phyloP scores from a whole-genome alignment of 208 protist genomes.

The Wallacemonas sp. region DNA sequence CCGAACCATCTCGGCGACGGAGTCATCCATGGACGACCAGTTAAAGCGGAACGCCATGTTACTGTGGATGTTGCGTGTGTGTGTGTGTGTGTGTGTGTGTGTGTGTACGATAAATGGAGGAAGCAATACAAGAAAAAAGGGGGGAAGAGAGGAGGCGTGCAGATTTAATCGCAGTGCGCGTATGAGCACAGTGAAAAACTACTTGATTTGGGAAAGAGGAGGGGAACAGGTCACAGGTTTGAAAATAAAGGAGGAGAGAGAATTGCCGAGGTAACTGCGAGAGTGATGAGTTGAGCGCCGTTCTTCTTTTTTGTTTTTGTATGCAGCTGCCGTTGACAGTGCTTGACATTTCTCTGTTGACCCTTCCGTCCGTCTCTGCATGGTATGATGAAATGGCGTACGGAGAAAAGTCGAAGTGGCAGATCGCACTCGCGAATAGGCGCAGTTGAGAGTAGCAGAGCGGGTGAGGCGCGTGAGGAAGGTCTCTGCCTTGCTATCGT shows the following conservation, averaged over 20 bases:
- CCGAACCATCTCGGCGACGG: constrained; percentile 61
- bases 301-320: no score
- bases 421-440: no score
- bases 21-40: constrained; percentile 75
- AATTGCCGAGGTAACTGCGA: not conserved
- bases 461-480: no score
- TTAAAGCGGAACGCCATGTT: constrained; percentile 66
- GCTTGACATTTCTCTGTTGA: no score
- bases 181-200: not conserved
- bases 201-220: not conserved
- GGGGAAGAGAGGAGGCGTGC: not conserved
- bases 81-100: not conserved
- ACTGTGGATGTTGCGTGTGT: not conserved
- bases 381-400: no score
- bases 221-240: no score
- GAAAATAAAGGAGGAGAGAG: not conserved
- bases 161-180: not conserved
- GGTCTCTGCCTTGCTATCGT: no score
- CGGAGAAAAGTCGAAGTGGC: no score
- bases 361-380: no score
- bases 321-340: no score
- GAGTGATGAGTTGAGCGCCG: no score
- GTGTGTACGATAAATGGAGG: not conserved
- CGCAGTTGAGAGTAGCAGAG: no score
- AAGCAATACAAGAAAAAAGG: not conserved